Evolutionary conservation across 257 asterid genomes (phyloP).

Genomic region (Salvia rosmarinus): DNA sequence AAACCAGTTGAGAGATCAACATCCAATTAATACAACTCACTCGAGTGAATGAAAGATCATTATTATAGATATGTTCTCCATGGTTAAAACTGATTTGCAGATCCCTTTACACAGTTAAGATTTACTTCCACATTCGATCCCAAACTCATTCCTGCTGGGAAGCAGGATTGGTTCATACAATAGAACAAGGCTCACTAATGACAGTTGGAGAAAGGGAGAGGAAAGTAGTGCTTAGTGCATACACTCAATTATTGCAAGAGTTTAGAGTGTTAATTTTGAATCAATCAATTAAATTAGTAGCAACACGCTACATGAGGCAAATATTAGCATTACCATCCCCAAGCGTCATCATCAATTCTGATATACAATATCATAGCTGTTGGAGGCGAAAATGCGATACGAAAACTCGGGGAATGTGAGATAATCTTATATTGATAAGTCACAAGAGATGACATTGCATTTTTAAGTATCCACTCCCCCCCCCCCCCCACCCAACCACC

Average conservation of each 20-base stretch:
- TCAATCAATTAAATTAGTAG: too few relatives aligned
- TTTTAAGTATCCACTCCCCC: background rate
- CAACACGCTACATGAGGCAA: too few relatives aligned
- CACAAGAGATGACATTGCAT: slow-evolving; percentile 28
- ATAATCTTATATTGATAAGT: slow-evolving; percentile 1
- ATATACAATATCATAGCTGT: background rate
- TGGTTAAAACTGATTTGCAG: background rate
- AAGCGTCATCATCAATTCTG: too few relatives aligned
- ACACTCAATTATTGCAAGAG: too few relatives aligned
- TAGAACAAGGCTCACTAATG: too few relatives aligned
- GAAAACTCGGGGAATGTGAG: background rate
- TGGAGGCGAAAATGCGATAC: too few relatives aligned
- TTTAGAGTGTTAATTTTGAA: too few relatives aligned
- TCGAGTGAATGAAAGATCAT: background rate
- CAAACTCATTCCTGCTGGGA: background rate
- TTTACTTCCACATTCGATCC: too few relatives aligned
- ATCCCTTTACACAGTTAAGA: too few relatives aligned
- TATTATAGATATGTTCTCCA: background rate
- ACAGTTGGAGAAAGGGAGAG: too few relatives aligned
- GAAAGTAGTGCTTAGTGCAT: too few relatives aligned
- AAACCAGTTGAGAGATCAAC: too few relatives aligned
- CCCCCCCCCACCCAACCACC: background rate
- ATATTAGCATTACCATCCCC: background rate
- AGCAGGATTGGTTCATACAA: background rate
- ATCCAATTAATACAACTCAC: background rate